A percentile compares a stretch with the other conserved stretches of the same genome.
phyloP scores from a whole-genome alignment of 2,329 filamentous ascomycete genomes.

The Colletotrichum destructivum region DNA sequence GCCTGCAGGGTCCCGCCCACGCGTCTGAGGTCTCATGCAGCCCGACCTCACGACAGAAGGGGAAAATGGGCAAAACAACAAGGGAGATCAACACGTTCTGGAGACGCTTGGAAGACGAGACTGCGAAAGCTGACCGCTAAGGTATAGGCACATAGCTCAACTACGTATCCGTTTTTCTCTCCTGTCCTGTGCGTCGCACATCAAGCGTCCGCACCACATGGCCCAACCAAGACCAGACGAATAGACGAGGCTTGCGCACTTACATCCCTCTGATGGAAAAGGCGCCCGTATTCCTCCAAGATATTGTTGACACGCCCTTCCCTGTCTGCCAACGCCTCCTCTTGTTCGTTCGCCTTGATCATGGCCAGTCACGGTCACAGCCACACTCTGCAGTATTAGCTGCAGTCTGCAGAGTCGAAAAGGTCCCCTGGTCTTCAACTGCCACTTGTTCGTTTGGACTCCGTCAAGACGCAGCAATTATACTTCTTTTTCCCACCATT shows the following conservation, averaged over 20 bases:
- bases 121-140: background rate
- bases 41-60: constrained; percentile 11
- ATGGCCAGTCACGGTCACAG: constrained; percentile 13
- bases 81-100: constrained; percentile 26
- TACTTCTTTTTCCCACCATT: constrained; percentile 15
- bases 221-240: constrained; percentile 32
- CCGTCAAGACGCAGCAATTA: constrained; percentile 25
- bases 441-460: constrained; percentile 36
- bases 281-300: constrained; percentile 9
- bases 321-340: constrained; percentile 5
- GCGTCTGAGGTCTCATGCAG: constrained; percentile 40
- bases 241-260: constrained; percentile 19
- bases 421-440: constrained; percentile 31
- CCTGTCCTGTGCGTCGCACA: constrained; percentile 37
- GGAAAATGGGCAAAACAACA: constrained; percentile 26
- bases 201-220: constrained; percentile 26
- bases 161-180: constrained; percentile 12
- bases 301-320: background rate
- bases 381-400: constrained; percentile 36
- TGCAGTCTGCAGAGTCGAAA: constrained; percentile 28
- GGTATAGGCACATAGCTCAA: background rate
- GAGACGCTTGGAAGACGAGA: constrained; percentile 10
- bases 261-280: constrained; percentile 20
- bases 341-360: constrained; percentile 28
- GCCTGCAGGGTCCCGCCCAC: constrained; percentile 41